phyloP scores from a whole-genome alignment of 768 basidiomycete genomes.

The Nidularia pulvinata region DNA sequence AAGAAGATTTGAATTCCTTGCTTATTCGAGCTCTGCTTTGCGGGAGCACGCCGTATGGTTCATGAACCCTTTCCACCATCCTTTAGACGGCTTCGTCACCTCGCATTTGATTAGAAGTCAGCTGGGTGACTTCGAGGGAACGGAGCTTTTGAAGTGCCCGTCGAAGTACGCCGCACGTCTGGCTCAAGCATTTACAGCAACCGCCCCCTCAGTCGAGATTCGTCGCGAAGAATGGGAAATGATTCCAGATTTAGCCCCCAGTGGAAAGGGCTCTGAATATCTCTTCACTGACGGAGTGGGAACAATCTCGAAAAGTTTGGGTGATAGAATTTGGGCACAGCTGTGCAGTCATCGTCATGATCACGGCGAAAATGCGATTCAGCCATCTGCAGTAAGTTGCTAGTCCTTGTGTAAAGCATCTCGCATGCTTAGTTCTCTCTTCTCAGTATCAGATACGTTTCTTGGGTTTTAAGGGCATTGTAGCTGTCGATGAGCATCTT shows the following conservation, averaged over 20 bases:
- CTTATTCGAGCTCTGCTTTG: conserved; percentile 79
- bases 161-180: conserved; percentile 85
- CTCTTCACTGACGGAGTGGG: conserved; percentile 81
- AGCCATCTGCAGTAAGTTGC: conserved; percentile 63
- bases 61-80: conserved; percentile 58
- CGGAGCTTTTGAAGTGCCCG: conserved; percentile 46
- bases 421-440: background rate
- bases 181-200: conserved; percentile 84
- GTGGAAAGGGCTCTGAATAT: conserved; percentile 14
- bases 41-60: conserved; percentile 87
- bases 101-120: conserved; percentile 58
- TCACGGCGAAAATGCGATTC: conserved; percentile 22
- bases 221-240: conserved; percentile 57
- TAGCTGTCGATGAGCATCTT: conserved; percentile 61
- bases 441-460: conserved; percentile 78
- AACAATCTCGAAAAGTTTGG: conserved; percentile 66
- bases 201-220: conserved; percentile 70
- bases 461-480: conserved; percentile 83
- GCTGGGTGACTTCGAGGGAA: conserved; percentile 68
- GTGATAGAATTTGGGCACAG: conserved; percentile 56
- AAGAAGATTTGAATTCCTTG: conserved; percentile 75
- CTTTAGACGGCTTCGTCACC: conserved; percentile 29
- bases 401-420: conserved; percentile 1
- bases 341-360: conserved; percentile 41
- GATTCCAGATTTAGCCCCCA: conserved; percentile 52